Percentiles rank a stretch among this genome's conserved stretches.
Conservation (phyloP, 148 eudicot species). For the Rhododendron molle region DNA sequence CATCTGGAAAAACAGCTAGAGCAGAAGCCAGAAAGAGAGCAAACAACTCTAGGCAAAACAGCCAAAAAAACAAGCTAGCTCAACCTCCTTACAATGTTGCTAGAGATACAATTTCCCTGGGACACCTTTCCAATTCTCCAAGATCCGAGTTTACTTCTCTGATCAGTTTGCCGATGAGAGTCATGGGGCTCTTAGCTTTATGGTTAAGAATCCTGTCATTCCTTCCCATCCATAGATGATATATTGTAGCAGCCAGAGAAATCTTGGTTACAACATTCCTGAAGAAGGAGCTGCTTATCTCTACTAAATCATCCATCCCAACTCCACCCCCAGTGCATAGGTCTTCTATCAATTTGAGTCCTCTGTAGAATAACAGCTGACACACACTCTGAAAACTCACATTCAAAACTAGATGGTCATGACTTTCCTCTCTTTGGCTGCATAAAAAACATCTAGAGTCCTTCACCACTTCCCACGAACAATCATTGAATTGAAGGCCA, state of each 20-base stretch:
- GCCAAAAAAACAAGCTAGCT: neutral
- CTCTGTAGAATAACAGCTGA: neutral
- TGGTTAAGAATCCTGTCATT: neutral
- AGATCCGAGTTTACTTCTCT: neutral
- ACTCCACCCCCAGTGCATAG: neutral
- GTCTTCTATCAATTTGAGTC: neutral
- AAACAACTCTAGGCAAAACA: neutral
- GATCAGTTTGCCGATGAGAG: neutral
- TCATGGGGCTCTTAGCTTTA: neutral
- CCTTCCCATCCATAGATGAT: neutral
- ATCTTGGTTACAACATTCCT: neutral
- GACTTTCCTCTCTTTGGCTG: neutral
- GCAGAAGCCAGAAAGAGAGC: neutral
- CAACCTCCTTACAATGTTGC: neutral
- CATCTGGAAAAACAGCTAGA: neutral
- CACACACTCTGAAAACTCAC: neutral
- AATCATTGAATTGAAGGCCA: neutral
- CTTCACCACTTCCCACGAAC: neutral
- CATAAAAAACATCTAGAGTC: neutral
- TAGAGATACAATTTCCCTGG: neutral
- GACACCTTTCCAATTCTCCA: neutral
- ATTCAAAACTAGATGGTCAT: neutral
- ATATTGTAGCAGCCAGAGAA: neutral
- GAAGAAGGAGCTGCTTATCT: neutral
- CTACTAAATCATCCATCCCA: neutral